Conservation (phyloP, 1,284 basidiomycete species). For the Rhodotorula sp. region DNA sequence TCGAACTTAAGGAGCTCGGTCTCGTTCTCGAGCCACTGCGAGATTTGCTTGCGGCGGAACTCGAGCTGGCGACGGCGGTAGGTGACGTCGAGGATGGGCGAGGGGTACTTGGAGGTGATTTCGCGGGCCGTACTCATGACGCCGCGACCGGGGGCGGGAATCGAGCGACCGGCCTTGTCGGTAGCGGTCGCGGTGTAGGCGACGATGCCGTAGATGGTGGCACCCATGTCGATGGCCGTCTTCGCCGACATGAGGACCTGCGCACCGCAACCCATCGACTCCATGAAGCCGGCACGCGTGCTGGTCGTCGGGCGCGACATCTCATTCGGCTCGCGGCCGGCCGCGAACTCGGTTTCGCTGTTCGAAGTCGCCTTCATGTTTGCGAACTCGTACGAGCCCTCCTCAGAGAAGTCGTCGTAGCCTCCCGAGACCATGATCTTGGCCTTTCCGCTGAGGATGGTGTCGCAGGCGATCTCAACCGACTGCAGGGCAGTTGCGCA, state of each 20-base stretch:
- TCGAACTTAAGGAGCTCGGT: conserved; percentile 77
- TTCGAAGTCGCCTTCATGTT: conserved; percentile 99
- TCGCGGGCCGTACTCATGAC: conserved; percentile 74
- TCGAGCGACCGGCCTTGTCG: conserved; percentile 48
- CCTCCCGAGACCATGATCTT: conserved; percentile 99
- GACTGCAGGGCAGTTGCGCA: conserved; percentile 98
- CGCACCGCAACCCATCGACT: conserved; percentile 93
- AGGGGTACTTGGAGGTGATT: conserved; percentile 62
- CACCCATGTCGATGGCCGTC: conserved; percentile 90
- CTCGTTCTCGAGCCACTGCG: conserved; percentile 89
- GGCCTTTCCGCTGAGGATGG: conserved; percentile 89
- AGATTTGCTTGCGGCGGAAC: conserved; percentile 90
- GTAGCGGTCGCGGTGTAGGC: conserved; percentile 95
- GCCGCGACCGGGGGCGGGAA: conserved; percentile 73
- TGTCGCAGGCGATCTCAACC: conserved; percentile 95
- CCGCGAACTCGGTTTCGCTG: conserved; percentile 92
- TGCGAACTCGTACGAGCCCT: conserved; percentile 56
- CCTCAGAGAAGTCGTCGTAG: conserved; percentile 92
- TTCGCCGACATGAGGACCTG: conserved; percentile 96
- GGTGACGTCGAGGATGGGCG: conserved; percentile 72
- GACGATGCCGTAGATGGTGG: conserved; percentile 76
- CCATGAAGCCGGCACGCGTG: conserved; percentile 86
- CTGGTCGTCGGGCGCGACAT: conserved; percentile 97
- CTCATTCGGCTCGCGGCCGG: conserved; percentile 96
- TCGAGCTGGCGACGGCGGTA: conserved; percentile 87